Evolutionary conservation across 306 rosid genomes (phyloP), one percentile per base, ranked within the genome.

Genomic region (Dicorynia guianensis): DNA sequence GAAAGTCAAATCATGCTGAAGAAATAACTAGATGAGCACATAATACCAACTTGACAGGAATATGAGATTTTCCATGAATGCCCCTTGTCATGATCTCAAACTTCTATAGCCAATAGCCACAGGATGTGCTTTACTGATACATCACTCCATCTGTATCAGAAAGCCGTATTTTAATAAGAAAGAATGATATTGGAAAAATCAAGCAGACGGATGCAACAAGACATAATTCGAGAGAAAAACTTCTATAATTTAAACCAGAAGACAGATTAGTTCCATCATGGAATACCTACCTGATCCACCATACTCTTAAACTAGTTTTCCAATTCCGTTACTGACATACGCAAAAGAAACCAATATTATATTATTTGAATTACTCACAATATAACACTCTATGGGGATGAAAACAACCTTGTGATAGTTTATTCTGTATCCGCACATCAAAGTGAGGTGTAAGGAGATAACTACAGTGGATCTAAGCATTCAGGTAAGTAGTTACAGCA

Each of bases 91-190:
- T 57, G 64, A 77, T 69, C 69, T 44, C 71, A 72, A 49, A 68
- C 75, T 63, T 84, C 83, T 78, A 1, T 39, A 12, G 18, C 56
- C 68, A 73, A 20, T 19, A 53, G 63, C 39, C 33, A 56, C 67
- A 47, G 43, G n/a, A 46, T 63, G 11, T 42, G 59, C 67, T 68
- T 60, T 25, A 5, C 9, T 44, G 11, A 52, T 13, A 7, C 1
- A 68, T 84, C 80, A 85, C 69, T 85, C 88, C 83, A n/a, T 81
- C 88, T 85, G 85, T 85, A 85, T 53, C 83, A 81, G 63, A 14
- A 77, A 77, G 53, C 38, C 53, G 30, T 25, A 25, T 63, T 8
- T 55, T 5, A 56, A 40, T 14, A 33, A n/a, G 57, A 70, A 19
- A 71, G 71, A 44, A 49, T 46, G 20, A 57, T 43, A 63, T 49